These are phyloP conservation scores for Orobanche coerulescens DNA, from an alignment of 257 asterid genomes.

Conservation along the genomic window DNA sequence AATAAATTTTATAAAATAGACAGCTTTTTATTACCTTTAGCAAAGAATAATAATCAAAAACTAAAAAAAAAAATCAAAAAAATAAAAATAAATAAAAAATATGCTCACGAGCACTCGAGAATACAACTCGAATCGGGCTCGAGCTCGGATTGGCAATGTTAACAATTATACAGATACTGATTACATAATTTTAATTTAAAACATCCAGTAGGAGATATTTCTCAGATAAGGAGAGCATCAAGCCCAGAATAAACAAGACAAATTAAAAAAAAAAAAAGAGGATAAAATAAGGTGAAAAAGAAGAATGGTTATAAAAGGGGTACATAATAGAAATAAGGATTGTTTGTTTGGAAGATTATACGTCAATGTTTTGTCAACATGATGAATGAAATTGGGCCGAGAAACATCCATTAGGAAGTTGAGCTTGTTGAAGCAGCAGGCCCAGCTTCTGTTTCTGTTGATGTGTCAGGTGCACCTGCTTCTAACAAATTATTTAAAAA, in stretches of 20 bases:
- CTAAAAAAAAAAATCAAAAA: too few species aligned
- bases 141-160: too few species aligned
- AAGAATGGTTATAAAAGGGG: slow-evolving; percentile 20
- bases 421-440: slow-evolving; percentile 53
- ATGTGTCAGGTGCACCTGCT: slow-evolving; percentile 54
- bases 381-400: background rate
- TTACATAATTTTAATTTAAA: too few species aligned
- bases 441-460: slow-evolving; percentile 56
- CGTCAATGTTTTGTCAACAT: slow-evolving; percentile 20
- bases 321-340: slow-evolving; percentile 28
- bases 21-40: too few species aligned
- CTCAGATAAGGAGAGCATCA: background rate
- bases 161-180: too few species aligned
- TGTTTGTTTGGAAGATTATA: slow-evolving; percentile 30
- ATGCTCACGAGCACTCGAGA: too few species aligned
- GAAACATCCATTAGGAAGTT: slow-evolving; percentile 32
- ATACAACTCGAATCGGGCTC: too few species aligned
- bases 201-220: too few species aligned
- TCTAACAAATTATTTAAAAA: slow-evolving; percentile 7
- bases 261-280: background rate
- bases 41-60: too few species aligned
- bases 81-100: too few species aligned
- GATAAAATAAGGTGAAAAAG: slow-evolving; percentile 15
- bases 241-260: background rate
- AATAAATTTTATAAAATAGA: too few species aligned